Evolutionary conservation across 768 basidiomycete species (phyloP), one percentile per base, ranked within the genome.

Genomic region (Boletus tylopilopsis): DNA sequence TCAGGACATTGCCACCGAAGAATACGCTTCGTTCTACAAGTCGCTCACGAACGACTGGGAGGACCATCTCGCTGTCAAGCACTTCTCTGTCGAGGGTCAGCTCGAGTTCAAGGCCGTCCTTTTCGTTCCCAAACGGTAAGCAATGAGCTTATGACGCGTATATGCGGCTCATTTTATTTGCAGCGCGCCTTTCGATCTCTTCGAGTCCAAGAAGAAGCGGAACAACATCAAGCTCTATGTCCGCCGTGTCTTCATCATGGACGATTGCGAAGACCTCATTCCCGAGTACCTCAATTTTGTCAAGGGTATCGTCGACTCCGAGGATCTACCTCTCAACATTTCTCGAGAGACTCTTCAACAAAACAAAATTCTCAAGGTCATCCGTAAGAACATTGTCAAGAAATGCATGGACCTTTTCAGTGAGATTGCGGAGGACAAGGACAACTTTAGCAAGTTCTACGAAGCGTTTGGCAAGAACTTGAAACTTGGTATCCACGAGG

Each of bases 181-280:
- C 40, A 94, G 94, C 53, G 96, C 95, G 37, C 96, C 96, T 45
- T 98, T 98, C 73, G 96, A 99, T 67, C 87, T 99, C 70, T 99
- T 99, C 76, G 96, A 99, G 79, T 90, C 90, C 53, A 98, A 99
- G 88, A 98, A 98, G 90, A 98, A 98, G 84, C 91, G 95, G 65
- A 97, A 97, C 83, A 98, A 98, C 88, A 98, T 99, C 82, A 99
- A 99, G 78, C 94, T 99, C 70, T 99, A 98, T 69, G 96, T 99
- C 62, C 92, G 96, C 78, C 93, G 96, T 49, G 95, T 98, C 66
- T 98, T 99, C 81, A 98, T 99, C 82, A 97, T 96, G 92, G 96
- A 99, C 74, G 94, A 96, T 73, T 98, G 95, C 71, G 95, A 98
- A 78, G 96, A 99, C 66, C 78, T 96, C 68, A 98, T 95, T 67